Percentiles rank a stretch among this genome's conserved stretches.
Evolutionary conservation across 73 alveolate species (phyloP).

Genomic region (Paramecium pentaurelia): DNA sequence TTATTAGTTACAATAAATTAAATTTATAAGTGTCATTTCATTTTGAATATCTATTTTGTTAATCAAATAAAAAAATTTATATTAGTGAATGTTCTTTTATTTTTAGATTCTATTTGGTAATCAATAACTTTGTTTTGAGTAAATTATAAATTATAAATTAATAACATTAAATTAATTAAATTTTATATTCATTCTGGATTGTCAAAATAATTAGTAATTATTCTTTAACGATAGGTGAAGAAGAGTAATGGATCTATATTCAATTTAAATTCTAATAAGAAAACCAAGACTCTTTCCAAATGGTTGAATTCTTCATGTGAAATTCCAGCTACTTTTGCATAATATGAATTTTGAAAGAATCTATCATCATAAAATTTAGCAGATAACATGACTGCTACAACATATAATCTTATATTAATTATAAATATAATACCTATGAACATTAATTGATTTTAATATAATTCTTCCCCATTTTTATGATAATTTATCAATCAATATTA

Average conservation of each 20-base stretch:
- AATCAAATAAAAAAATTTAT: too few species aligned
- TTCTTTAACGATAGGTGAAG: not conserved
- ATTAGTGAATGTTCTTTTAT: not conserved
- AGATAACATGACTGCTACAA: constrained; percentile 62
- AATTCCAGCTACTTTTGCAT: constrained; percentile 80
- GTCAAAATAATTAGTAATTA: not conserved
- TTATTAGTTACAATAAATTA: not conserved
- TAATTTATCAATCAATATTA: constrained; percentile 67
- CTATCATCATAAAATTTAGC: constrained; percentile 74
- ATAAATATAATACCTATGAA: constrained; percentile 60
- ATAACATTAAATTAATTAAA: not conserved
- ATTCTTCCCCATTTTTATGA: constrained; percentile 47
- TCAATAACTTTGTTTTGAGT: not conserved
- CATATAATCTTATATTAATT: not conserved
- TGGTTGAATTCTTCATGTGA: constrained; percentile 63
- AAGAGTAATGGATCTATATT: constrained; percentile 30
- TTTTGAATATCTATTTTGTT: too few species aligned
- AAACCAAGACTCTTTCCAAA: constrained; percentile 71
- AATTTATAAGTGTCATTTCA: too few species aligned
- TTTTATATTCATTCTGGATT: not conserved
- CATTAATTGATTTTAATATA: not conserved
- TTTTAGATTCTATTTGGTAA: not conserved
- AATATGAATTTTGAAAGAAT: constrained; percentile 59
- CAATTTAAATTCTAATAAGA: constrained; percentile 65
- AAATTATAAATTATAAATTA: not conserved